Evolutionary conservation across 495 filamentous ascomycete species (phyloP).

Genomic region (Podospora pseudoanserina): DNA sequence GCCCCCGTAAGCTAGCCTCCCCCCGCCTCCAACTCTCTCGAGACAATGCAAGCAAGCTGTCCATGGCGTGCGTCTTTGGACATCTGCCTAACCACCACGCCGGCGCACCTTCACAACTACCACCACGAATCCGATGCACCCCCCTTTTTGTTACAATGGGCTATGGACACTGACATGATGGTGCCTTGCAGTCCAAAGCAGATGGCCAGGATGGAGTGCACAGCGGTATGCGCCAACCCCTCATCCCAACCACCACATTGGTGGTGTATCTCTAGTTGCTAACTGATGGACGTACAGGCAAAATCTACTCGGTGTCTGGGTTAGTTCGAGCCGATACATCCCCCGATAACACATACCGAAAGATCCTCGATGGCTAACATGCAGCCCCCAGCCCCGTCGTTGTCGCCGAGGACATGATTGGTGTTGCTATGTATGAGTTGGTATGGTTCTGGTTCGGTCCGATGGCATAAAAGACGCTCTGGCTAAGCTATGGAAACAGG

Average conservation of each 20-base stretch:
- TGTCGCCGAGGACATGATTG: constrained; percentile 96
- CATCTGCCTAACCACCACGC: background rate
- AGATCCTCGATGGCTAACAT: constrained; percentile 23
- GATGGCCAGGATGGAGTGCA: constrained; percentile 41
- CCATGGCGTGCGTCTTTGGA: constrained; percentile 2
- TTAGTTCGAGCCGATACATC: constrained; percentile 37
- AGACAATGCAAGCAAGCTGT: background rate
- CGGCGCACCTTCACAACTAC: background rate
- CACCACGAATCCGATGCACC: background rate
- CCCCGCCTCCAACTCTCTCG: constrained; percentile 7
- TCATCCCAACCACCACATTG: background rate
- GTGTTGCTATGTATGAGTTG: constrained; percentile 99
- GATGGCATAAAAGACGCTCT: constrained; percentile 36
- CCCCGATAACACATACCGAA: constrained; percentile 4
- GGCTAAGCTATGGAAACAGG: constrained; percentile 47
- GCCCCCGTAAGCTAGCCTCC: constrained; percentile 50
- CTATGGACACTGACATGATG: background rate
- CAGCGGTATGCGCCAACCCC: constrained; percentile 28
- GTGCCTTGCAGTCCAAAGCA: constrained; percentile 20
- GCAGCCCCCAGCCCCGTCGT: constrained; percentile 72
- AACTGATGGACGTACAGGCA: constrained; percentile 46
- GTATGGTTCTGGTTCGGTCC: constrained; percentile 32
- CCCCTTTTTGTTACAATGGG: background rate
- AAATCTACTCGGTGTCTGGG: constrained; percentile 81
- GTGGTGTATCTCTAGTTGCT: constrained; percentile 16